phyloP scores from a whole-genome alignment of 257 asterid species.

The Galeopsis tetrahit region DNA sequence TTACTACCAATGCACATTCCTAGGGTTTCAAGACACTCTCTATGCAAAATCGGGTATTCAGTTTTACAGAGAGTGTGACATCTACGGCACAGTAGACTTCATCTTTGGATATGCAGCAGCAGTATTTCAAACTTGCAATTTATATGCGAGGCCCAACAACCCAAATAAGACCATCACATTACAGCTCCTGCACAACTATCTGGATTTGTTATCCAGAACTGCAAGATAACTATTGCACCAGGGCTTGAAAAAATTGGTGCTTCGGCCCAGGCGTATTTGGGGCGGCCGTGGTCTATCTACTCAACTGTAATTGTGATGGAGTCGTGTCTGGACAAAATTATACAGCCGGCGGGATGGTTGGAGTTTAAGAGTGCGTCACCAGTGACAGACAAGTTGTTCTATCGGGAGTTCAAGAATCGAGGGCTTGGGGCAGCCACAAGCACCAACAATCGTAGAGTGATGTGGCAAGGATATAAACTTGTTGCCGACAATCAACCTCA shows the following conservation, averaged over 20 bases:
- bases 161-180: background rate
- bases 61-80: constrained; percentile 5
- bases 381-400: too few species aligned
- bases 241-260: too few species aligned
- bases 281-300: background rate
- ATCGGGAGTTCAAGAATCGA: too few species aligned
- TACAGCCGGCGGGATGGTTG: background rate
- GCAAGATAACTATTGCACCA: background rate
- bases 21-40: background rate
- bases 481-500: too few species aligned
- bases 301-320: constrained; percentile 16
- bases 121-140: background rate
- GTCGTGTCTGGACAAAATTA: background rate
- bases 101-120: background rate
- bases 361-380: background rate
- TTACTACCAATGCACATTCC: background rate
- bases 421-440: too few species aligned
- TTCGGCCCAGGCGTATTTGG: background rate
- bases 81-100: constrained; percentile 15
- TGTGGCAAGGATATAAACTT: too few species aligned
- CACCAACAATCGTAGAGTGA: too few species aligned
- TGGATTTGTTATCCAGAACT: background rate
- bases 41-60: background rate
- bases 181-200: too few species aligned
- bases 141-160: background rate